A percentile compares a stretch with the other conserved stretches of the same genome.
Evolutionary conservation across 2,329 filamentous ascomycete genomes (phyloP).

Genomic region (Talaromyces sp.): DNA sequence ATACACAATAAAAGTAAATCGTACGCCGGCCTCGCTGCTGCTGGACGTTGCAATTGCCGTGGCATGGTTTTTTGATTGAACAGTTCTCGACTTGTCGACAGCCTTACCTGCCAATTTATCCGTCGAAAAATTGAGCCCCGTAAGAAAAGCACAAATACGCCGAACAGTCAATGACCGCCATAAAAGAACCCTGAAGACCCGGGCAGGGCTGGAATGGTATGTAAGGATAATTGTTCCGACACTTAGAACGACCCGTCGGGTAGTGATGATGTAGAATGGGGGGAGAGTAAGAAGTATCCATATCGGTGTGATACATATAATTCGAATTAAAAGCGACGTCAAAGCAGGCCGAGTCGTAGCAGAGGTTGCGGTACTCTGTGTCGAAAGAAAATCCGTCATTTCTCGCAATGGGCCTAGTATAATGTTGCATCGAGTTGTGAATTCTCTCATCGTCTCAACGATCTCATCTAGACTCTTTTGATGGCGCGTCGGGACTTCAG

Average conservation of each 20-base stretch:
- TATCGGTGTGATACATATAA: constrained; percentile 78
- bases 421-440: constrained; percentile 88
- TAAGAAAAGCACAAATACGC: constrained; percentile 63
- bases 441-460: constrained; percentile 82
- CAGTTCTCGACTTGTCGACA: constrained; percentile 17
- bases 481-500: constrained; percentile 66
- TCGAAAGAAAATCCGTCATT: constrained; percentile 88
- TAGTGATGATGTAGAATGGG: constrained; percentile 78
- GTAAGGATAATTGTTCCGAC: constrained; percentile 82
- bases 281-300: constrained; percentile 81
- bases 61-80: constrained; percentile 42
- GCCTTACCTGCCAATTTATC: constrained; percentile 20
- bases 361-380: constrained; percentile 81
- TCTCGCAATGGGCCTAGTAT: constrained; percentile 82
- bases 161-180: constrained; percentile 82
- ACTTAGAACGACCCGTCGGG: constrained; percentile 74
- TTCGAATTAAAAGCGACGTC: constrained; percentile 81
- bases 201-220: constrained; percentile 84
- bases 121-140: constrained; percentile 68
- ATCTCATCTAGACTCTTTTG: constrained; percentile 97
- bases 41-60: constrained; percentile 46
- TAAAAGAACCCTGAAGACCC: constrained; percentile 78
- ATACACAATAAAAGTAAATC: constrained; percentile 93
- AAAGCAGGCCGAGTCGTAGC: constrained; percentile 86
- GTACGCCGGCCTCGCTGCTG: constrained; percentile 65